Percentiles rank a stretch among this genome's conserved stretches.
These are phyloP conservation scores for Colletotrichum gigasporum DNA, from an alignment of 2,329 filamentous ascomycete genomes.

Conservation along the genomic window DNA sequence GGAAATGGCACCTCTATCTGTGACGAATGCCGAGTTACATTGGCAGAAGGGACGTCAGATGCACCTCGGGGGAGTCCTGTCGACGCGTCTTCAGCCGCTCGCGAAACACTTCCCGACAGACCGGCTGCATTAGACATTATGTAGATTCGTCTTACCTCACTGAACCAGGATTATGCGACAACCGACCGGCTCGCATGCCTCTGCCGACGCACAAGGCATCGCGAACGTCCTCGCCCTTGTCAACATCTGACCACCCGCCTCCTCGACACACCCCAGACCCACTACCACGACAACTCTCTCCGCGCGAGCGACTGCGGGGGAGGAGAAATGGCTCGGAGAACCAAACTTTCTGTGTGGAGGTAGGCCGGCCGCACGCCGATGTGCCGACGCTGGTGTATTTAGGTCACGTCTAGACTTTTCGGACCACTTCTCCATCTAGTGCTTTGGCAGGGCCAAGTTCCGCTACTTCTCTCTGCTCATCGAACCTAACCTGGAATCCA, in stretches of 20 bases:
- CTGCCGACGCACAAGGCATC: background rate
- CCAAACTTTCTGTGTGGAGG: background rate
- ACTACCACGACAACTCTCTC: background rate
- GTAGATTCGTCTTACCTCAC: background rate
- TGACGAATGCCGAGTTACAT: too few relatives aligned
- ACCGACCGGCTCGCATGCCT: slow-evolving; percentile 1
- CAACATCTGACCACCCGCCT: background rate
- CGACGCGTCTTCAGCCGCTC: too few relatives aligned
- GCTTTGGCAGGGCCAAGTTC: too few relatives aligned
- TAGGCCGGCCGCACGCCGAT: background rate
- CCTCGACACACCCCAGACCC: slow-evolving; percentile 6
- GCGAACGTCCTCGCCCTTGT: background rate
- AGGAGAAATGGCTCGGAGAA: background rate
- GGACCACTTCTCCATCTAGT: too few relatives aligned
- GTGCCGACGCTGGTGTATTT: background rate
- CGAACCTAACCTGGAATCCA: background rate
- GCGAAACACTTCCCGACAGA: too few relatives aligned
- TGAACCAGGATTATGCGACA: background rate
- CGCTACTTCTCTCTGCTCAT: background rate
- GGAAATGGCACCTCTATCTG: too few relatives aligned
- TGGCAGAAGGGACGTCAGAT: too few relatives aligned
- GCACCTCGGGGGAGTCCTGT: too few relatives aligned
- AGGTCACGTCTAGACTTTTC: too few relatives aligned
- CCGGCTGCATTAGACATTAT: too few relatives aligned
- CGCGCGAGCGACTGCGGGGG: background rate